Evolutionary conservation across 139 green algal species (phyloP), one percentile per base, ranked within the genome.

Genomic region (Trebouxia sp.): DNA sequence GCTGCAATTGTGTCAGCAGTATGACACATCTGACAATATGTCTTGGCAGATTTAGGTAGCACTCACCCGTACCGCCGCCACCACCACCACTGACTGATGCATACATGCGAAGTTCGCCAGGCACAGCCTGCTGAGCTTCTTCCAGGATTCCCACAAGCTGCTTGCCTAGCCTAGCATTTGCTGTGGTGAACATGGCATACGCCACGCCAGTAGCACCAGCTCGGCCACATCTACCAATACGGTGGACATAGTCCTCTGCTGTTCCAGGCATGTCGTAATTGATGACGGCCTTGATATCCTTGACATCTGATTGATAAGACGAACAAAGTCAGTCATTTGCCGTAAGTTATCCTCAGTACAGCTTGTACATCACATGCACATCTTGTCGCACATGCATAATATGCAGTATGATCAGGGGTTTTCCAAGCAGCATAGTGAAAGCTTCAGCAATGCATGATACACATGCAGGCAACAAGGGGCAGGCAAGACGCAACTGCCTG

Each of bases 191-290:
- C 87, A 99, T 98, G 55, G 83, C 90, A 83, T 95, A 92, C 17
- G 94, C 87, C 1, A 75, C 86, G 14, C 95, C 86, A 0, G 56
- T 81, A 30, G 89, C 88, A 10, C 93, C 94, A 2, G 86, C 92
- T 1, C 94, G 84, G 6, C 90, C 94, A 10, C 91, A 95, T 51
- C 93, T 89, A 7, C 93, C 94, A 75, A 96, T 93, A 65, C 93
- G 82, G 84, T 97, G 93, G 20, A 98, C 94, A 80, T 99, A 99
- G 84, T 98, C 96, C 85, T 98, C 96, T 0, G 91, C 90, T 28
- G 90, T 92, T 53, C 85, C 87, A 38, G 94, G 93, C 90, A 97
- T 94, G 82, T 97, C 93, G 83, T 94, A 97, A 86, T 97, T 97
- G 58, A 96, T 84, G 35, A 97, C 93, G 5, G 91, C 76, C 87